Conservation (phyloP, 2,329 filamentous ascomycete species). For the Mollisia scopiformis region DNA sequence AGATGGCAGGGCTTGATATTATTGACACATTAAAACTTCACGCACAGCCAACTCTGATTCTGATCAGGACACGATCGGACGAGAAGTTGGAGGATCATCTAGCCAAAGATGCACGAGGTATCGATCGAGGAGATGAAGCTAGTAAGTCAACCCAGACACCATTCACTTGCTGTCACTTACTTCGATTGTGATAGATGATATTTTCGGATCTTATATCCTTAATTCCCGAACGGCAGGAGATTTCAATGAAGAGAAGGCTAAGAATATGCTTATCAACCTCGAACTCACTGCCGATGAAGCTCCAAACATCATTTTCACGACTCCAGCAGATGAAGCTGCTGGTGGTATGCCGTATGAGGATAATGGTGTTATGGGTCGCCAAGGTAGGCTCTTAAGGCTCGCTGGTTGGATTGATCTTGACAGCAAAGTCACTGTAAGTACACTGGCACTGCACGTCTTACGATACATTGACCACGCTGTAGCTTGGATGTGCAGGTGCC, state of each 20-base stretch:
- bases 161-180: neutral
- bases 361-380: slow-evolving; percentile 51
- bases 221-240: slow-evolving; percentile 72
- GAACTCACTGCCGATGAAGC: slow-evolving; percentile 46
- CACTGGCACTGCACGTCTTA: neutral
- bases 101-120: slow-evolving; percentile 33
- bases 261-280: slow-evolving; percentile 65
- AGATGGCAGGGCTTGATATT: slow-evolving; percentile 67
- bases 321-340: slow-evolving; percentile 52
- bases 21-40: slow-evolving; percentile 63
- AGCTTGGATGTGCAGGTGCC: slow-evolving; percentile 83
- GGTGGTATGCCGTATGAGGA: slow-evolving; percentile 21
- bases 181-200: slow-evolving; percentile 35
- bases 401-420: slow-evolving; percentile 75
- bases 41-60: slow-evolving; percentile 56
- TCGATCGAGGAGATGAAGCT: slow-evolving; percentile 27
- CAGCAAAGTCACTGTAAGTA: slow-evolving; percentile 66
- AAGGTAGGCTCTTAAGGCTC: slow-evolving; percentile 69
- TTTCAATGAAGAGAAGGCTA: slow-evolving; percentile 70
- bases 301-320: slow-evolving; percentile 61
- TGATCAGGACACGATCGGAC: slow-evolving; percentile 45
- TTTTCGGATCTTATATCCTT: slow-evolving; percentile 52
- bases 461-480: slow-evolving; percentile 10
- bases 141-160: slow-evolving; percentile 23
- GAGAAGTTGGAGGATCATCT: slow-evolving; percentile 37